phyloP scores from a whole-genome alignment of 768 basidiomycete genomes.

The Tricholoma flavovirens region DNA sequence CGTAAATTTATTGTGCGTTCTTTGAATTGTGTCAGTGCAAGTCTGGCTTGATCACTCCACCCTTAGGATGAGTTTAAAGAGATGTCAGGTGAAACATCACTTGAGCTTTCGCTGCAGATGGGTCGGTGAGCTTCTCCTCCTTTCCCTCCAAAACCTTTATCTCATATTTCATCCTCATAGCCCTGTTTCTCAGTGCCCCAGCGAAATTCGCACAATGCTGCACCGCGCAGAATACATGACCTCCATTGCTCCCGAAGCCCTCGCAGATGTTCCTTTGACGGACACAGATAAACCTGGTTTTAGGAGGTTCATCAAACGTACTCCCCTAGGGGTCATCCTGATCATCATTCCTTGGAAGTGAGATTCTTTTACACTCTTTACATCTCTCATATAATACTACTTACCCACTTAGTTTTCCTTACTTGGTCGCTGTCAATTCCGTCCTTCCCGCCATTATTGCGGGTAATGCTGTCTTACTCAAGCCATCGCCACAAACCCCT shows the following conservation, averaged over 20 bases:
- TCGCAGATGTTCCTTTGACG: conserved; percentile 68
- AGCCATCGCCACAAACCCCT: conserved; percentile 96
- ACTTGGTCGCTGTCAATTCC: conserved; percentile 86
- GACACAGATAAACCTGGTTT: conserved; percentile 83
- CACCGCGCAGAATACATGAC: conserved; percentile 83
- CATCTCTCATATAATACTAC: not conserved
- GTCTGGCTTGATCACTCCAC: not conserved
- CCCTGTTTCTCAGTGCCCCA: conserved; percentile 70
- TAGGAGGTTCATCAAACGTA: conserved; percentile 75
- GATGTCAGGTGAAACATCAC: conserved; percentile 53
- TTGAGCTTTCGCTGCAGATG: conserved; percentile 86
- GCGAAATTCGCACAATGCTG: conserved; percentile 77
- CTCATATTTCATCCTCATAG: conserved; percentile 30
- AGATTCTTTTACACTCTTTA: conserved; percentile 20
- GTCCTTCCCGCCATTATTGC: conserved; percentile 88
- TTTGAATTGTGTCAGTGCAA: not conserved
- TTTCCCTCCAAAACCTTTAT: not conserved
- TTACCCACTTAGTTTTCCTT: conserved; percentile 61
- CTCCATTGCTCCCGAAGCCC: conserved; percentile 67
- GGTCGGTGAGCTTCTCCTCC: conserved; percentile 56
- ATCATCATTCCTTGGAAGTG: conserved; percentile 93
- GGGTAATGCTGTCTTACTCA: conserved; percentile 87
- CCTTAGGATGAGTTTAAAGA: conserved; percentile 44
- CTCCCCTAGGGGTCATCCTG: conserved; percentile 81
- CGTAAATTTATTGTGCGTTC: conserved; percentile 34